Base-by-base conservation (phyloP, 1,284 basidiomycete species). In the Lignosus rhinocerotis region DNA sequence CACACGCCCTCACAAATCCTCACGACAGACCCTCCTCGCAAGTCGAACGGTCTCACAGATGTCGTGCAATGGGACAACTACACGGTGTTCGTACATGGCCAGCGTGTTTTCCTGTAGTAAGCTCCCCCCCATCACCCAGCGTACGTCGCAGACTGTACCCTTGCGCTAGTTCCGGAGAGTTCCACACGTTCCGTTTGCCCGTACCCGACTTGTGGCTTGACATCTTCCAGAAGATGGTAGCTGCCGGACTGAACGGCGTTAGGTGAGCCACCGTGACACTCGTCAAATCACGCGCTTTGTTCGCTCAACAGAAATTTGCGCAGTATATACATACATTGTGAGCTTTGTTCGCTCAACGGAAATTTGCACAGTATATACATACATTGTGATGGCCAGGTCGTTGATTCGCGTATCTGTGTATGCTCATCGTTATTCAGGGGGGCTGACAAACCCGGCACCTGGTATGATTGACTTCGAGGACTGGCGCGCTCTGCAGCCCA, bases 151-250 rank as follows among this genome's bases (percentile, higher is more conserved):
- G 25, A 36, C 42, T 33, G 16, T 11, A 16, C n/a, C 34, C 9
- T 7, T 16, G 7, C 34, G 16, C 9, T 50, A 82, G 80, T 62
- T 79, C 80, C 1, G 90, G 90, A 48, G 92, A 94, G 71, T 93
- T 94, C 69, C 92, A 94, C 67, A 85, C 92, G 0, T 94, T 89
- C 75, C 82, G 92, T 30, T 75, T 93, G 2, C 92, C 92, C 3
- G 87, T 93, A 0, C 89, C 88, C 1, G 83, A 82, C 5, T 72
- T 94, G 54, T 94, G 92, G 92, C 79, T 84, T 16, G 92, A 94
- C 68, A 86, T 93, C 55, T 80, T 94, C 48, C 85, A 94, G 66
- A 94, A 92, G 71, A 76, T 86, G 63, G 90, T 90, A 65, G 92
- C 90, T 1, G 86, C 88, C 0, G 92, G 92, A 14, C 75, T 93